phyloP scores from a whole-genome alignment of 169 alveolate genomes.

The Cryptosporidium sp. region DNA sequence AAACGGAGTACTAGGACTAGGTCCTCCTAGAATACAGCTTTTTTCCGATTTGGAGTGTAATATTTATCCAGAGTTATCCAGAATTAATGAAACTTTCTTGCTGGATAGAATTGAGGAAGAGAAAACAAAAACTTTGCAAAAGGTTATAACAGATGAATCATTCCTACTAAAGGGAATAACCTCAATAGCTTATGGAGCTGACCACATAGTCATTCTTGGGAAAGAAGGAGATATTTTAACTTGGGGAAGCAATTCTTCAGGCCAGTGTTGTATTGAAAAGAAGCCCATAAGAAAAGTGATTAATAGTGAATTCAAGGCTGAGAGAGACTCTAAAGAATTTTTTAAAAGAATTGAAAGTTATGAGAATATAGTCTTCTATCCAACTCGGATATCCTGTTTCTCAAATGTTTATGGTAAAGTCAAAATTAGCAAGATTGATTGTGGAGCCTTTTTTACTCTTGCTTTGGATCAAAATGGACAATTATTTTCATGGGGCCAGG shows the following conservation, averaged over 20 bases:
- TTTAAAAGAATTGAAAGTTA: conserved; percentile 26
- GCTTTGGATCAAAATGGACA: conserved; percentile 45
- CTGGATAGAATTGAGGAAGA: conserved; percentile 27
- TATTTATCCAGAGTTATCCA: conserved; percentile 4
- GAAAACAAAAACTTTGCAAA: background rate
- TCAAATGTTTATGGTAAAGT: background rate
- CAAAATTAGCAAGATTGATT: background rate
- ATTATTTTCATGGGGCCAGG: conserved; percentile 67
- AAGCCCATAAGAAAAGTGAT: background rate
- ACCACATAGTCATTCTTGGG: conserved; percentile 29
- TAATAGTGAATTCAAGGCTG: background rate
- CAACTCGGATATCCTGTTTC: conserved; percentile 2
- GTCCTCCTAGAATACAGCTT: conserved; percentile 27
- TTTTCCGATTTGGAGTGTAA: conserved; percentile 49
- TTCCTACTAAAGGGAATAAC: background rate
- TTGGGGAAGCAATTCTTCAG: conserved; percentile 63
- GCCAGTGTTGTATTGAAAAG: conserved; percentile 45
- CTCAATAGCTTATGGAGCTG: conserved; percentile 25
- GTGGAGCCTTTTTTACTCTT: conserved; percentile 53
- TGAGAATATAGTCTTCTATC: conserved; percentile 16
- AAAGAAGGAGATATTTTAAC: conserved; percentile 36
- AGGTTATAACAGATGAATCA: conserved; percentile 20
- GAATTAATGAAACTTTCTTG: conserved; percentile 1
- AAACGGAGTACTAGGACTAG: conserved; percentile 45
- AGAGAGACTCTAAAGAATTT: background rate